Evolutionary conservation across 2,329 filamentous ascomycete species (phyloP).

Genomic region (Sclerotinia sclerotiorum): DNA sequence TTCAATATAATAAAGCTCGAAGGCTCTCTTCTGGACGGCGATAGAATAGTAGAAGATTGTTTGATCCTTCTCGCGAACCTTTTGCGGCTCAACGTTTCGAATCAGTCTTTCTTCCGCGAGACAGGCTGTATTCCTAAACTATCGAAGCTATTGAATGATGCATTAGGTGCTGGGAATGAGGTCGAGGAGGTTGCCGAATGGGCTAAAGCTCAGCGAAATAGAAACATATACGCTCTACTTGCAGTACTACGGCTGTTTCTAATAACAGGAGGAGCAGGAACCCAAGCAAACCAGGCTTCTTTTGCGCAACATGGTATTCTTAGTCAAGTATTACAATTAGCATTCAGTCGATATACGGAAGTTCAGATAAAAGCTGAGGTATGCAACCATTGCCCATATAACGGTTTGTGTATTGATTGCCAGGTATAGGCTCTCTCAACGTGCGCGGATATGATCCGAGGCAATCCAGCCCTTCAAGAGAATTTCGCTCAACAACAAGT

Average conservation of each 20-base stretch:
- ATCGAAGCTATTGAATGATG: slow-evolving; percentile 64
- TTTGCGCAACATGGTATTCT: slow-evolving; percentile 84
- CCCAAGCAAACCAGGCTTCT: slow-evolving; percentile 76
- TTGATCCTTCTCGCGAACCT: slow-evolving; percentile 88
- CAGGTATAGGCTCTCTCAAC: slow-evolving; percentile 68
- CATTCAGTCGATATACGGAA: slow-evolving; percentile 72
- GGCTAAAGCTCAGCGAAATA: slow-evolving; percentile 75
- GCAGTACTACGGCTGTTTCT: slow-evolving; percentile 86
- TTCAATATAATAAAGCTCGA: slow-evolving; percentile 81
- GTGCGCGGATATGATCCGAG: slow-evolving; percentile 84
- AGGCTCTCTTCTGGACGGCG: slow-evolving; percentile 78
- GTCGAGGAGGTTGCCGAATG: slow-evolving; percentile 66
- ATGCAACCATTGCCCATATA: slow-evolving; percentile 27
- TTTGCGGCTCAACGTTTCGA: slow-evolving; percentile 80
- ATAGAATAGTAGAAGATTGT: slow-evolving; percentile 88
- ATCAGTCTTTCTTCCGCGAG: slow-evolving; percentile 91
- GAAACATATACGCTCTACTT: slow-evolving; percentile 88
- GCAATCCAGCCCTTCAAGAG: slow-evolving; percentile 78
- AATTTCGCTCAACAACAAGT: slow-evolving; percentile 86
- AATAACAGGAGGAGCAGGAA: slow-evolving; percentile 74
- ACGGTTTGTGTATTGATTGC: slow-evolving; percentile 26
- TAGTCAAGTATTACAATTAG: slow-evolving; percentile 75
- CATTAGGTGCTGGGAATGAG: slow-evolving; percentile 55
- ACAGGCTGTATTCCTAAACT: slow-evolving; percentile 78
- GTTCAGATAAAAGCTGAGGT: slow-evolving; percentile 81